Base-by-base conservation (phyloP, 108 stramenopile genomes). In the Aurantiochytrium sp. region DNA sequence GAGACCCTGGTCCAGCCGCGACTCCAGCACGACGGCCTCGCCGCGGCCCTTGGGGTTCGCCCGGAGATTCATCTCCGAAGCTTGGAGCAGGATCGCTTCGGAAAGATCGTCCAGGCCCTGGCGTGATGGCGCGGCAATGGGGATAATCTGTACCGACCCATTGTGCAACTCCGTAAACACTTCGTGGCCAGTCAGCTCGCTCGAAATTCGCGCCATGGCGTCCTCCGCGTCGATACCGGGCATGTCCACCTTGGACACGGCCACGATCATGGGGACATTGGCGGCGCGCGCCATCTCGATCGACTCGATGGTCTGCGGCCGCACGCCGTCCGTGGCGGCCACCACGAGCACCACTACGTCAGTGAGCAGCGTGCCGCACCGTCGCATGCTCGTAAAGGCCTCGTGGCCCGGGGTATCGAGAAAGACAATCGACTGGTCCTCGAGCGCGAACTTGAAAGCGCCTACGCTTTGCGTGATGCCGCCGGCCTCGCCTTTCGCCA, bases 361-460 rank as follows among this genome's bases (percentile, higher is more conserved):
- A 24, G 98, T 97, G 30, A 95, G 96, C 87, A 92, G 92, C 10
- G 97, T 95, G 54, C 97, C 97, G 0, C 96, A 95, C 55, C 94
- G 92, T 8, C 98, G 91, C 98, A 99, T 99, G 52, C 93, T 90
- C 52, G 91, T 90, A 90, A 99, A 99, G 4, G 98, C 97, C 5
- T 96, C 96, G 89, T 98, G 98, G 10, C 97, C 98, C 0, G 98
- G 98, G 10, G 98, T 99, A 90, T 99, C 98, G 53, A 99, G 89
- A 89, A 99, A 97, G 5, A 97, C 97, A 21, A 99, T 93, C 4
- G 92, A 86, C 34, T 90, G 55, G 4, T 94, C 97, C 6, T 85
- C 87, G 45, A 95, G 42, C 0, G 91, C 86, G 8, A 97, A 96
- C 85, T 94, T 92, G 89, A 99, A 98, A 19, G 97, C 97, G 55